phyloP scores from a whole-genome alignment of 805 yeast genomes.

The Ogataea glucozyma region DNA sequence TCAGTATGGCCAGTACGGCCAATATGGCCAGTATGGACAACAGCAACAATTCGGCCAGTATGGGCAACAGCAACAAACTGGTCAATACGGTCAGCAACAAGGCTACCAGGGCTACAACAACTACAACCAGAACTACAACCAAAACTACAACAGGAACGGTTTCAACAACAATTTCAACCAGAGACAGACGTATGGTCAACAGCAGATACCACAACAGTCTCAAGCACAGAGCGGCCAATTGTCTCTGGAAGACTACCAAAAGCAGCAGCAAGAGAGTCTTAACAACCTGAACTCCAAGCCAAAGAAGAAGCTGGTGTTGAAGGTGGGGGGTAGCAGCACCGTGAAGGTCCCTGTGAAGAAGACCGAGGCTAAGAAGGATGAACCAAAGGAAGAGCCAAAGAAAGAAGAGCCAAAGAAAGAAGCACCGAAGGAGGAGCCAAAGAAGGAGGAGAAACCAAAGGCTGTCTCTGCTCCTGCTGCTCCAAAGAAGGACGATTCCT shows the following conservation, averaged over 20 bases:
- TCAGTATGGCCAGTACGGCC: constrained; percentile 30
- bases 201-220: constrained; percentile 21
- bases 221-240: constrained; percentile 43
- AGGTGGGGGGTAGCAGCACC: constrained; percentile 63
- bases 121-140: constrained; percentile 15
- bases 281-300: constrained; percentile 46
- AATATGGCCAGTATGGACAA: too few relatives aligned
- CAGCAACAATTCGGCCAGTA: constrained; percentile 30
- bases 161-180: constrained; percentile 29
- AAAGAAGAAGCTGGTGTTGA: constrained; percentile 68
- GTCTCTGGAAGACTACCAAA: constrained; percentile 82
- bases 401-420: constrained; percentile 26
- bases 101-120: constrained; percentile 22
- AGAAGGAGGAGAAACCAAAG: constrained; percentile 26
- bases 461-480: constrained; percentile 18
- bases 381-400: constrained; percentile 31
- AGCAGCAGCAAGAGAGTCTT: constrained; percentile 53
- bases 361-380: constrained; percentile 43
- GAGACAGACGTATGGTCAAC: constrained; percentile 22
- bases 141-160: constrained; percentile 30
- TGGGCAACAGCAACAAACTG: constrained; percentile 28
- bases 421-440: constrained; percentile 25
- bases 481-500: constrained; percentile 19
- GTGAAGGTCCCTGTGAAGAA: constrained; percentile 40
- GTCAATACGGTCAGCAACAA: constrained; percentile 17